Percentiles rank a stretch among this genome's conserved stretches.
Evolutionary conservation across 2,329 filamentous ascomycete genomes (phyloP).

Genomic region (Botrytis fragariae): DNA sequence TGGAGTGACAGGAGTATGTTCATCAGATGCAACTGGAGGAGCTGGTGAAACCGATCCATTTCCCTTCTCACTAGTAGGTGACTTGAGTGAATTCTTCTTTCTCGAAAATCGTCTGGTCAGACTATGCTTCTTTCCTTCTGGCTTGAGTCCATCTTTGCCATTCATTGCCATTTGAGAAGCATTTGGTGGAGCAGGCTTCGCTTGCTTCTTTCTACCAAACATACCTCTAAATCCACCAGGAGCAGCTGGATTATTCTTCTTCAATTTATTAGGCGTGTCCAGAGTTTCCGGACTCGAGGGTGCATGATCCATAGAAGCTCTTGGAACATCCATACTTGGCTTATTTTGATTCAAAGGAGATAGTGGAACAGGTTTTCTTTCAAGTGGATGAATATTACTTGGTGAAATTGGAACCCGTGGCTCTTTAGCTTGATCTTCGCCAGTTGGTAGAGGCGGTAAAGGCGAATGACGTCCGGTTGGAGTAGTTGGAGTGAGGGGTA

Average conservation of each 20-base stretch:
- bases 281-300: slow-evolving; percentile 46
- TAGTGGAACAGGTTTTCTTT: slow-evolving; percentile 25
- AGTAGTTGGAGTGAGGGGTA: slow-evolving; percentile 43
- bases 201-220: slow-evolving; percentile 56
- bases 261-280: slow-evolving; percentile 51
- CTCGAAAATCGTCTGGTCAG: slow-evolving; percentile 44
- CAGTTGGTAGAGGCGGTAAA: slow-evolving; percentile 24
- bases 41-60: slow-evolving; percentile 34
- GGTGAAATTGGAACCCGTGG: slow-evolving; percentile 32
- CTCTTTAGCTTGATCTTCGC: slow-evolving; percentile 40
- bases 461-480: slow-evolving; percentile 22
- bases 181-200: slow-evolving; percentile 18
- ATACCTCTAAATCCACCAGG: slow-evolving; percentile 59
- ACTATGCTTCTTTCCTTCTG: slow-evolving; percentile 27
- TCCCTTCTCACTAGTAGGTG: slow-evolving; percentile 25
- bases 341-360: slow-evolving; percentile 24
- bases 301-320: slow-evolving; percentile 30
- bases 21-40: slow-evolving; percentile 36
- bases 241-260: slow-evolving; percentile 45
- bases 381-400: slow-evolving; percentile 21
- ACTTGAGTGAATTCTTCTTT: slow-evolving; percentile 37
- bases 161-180: slow-evolving; percentile 28
- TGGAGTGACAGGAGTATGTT: slow-evolving; percentile 29
- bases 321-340: slow-evolving; percentile 28
- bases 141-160: slow-evolving; percentile 39